phyloP scores from a whole-genome alignment of 208 protist species.

The Leishmania amazonensis region DNA sequence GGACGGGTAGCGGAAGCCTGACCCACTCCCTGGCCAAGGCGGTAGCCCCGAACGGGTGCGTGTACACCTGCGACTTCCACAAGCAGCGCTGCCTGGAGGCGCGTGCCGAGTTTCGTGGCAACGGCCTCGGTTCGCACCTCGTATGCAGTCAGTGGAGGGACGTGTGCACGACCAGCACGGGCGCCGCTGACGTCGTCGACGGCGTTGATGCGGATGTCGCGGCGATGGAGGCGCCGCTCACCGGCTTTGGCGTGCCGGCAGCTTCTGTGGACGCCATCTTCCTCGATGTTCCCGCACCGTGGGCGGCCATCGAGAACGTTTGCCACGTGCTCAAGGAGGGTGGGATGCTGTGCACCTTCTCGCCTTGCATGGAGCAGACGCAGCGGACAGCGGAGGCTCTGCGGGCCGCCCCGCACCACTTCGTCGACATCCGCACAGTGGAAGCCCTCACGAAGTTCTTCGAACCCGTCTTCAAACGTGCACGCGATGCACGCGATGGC shows the following conservation, averaged over 20 bases:
- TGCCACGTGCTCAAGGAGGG: conserved; percentile 75
- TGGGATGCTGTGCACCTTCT: conserved; percentile 93
- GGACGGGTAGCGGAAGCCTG: conserved; percentile 90
- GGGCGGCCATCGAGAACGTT: conserved; percentile 87
- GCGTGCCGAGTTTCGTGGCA: conserved; percentile 74
- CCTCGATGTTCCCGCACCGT: conserved; percentile 93
- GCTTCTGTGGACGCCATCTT: conserved; percentile 90
- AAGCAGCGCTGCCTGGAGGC: conserved; percentile 78
- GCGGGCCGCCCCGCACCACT: conserved; percentile 63
- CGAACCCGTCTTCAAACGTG: conserved; percentile 69
- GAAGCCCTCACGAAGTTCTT: conserved; percentile 85
- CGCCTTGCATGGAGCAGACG: conserved; percentile 94
- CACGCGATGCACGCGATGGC: conserved; percentile 31
- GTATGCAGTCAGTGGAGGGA: conserved; percentile 83
- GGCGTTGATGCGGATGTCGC: conserved; percentile 42
- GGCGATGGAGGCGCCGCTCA: conserved; percentile 36
- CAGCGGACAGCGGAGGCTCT: conserved; percentile 81
- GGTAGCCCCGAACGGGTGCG: conserved; percentile 78
- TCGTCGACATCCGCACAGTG: conserved; percentile 88
- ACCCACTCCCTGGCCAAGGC: conserved; percentile 84
- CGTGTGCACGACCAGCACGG: conserved; percentile 68
- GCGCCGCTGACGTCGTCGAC: conserved; percentile 29
- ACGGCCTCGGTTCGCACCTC: conserved; percentile 57
- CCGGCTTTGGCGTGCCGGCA: conserved; percentile 75
- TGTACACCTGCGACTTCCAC: conserved; percentile 93